Percentiles rank a stretch among this genome's conserved stretches.
Conservation (phyloP, 2,329 filamentous ascomycete genomes). For the Raffaelea albimanens region DNA sequence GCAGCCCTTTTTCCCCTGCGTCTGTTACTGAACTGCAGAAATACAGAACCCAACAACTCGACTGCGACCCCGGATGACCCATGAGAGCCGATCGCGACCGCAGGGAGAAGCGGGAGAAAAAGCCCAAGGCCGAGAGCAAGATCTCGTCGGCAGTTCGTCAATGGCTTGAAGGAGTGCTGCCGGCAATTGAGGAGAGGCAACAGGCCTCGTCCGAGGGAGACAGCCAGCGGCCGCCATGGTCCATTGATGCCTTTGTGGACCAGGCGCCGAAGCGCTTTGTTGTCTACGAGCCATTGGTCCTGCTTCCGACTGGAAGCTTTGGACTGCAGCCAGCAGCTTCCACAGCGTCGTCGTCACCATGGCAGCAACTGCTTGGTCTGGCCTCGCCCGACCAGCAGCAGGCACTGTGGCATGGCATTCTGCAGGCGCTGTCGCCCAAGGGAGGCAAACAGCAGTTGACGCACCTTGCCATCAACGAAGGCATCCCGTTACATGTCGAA, state of each 20-base stretch:
- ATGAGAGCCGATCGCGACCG: neutral
- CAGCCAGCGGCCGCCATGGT: neutral
- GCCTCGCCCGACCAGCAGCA: slow-evolving; percentile 16
- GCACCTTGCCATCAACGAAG: slow-evolving; percentile 51
- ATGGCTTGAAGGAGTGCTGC: slow-evolving; percentile 20
- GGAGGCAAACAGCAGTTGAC: slow-evolving; percentile 33
- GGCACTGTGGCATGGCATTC: slow-evolving; percentile 38
- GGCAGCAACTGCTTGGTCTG: slow-evolving; percentile 26
- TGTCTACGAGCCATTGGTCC: slow-evolving; percentile 50
- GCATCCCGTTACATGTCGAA: slow-evolving; percentile 40
- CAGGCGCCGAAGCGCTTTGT: slow-evolving; percentile 48
- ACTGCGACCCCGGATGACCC: too few relatives aligned
- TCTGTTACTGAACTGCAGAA: too few relatives aligned
- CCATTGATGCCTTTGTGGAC: slow-evolving; percentile 20
- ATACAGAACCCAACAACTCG: too few relatives aligned
- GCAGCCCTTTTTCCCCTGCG: too few relatives aligned
- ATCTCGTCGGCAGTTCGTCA: slow-evolving; percentile 24
- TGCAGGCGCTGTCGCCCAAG: slow-evolving; percentile 32
- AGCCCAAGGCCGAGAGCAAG: slow-evolving; percentile 23
- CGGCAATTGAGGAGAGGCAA: neutral
- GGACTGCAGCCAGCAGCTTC: slow-evolving; percentile 11
- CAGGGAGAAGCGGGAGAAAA: slow-evolving; percentile 5
- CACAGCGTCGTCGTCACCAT: slow-evolving; percentile 18
- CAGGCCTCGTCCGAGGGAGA: neutral
- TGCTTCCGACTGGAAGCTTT: slow-evolving; percentile 52